Evolutionary conservation across 2,329 filamentous ascomycete genomes (phyloP), one percentile per base, ranked within the genome.

Genomic region (Penicillium nordicum): DNA sequence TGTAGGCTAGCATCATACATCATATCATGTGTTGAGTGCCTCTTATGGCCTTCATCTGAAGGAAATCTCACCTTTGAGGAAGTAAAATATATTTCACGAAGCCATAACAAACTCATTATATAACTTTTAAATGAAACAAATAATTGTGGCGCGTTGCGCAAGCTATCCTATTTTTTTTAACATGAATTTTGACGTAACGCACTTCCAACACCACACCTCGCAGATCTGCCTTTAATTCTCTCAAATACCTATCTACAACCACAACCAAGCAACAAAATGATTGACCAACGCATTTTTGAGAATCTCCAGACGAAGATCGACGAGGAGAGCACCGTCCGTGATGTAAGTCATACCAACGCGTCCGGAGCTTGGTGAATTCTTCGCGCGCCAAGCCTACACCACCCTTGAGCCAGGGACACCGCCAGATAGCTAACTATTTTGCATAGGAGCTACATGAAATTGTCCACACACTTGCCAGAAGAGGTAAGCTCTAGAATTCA

Each of bases 271-370:
- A 23, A 63, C 53, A 78, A 76, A 55, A 84, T 88, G 81, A 86
- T 94, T 68, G 88, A 95, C 72, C 88, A 90, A 58, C 82, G 84
- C 63, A 90, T 97, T 73, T 97, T 97, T 75, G 85, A 92, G 69
- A 84, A 88, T 66, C 86, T 99, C 59, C 93, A 97, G 76, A 79
- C 83, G 57, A 92, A 92, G 74, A 90, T 97, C 67, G 94, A 97
- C 66, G 88, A 95, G 74, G 94, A 97, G 72, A 82, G 85, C 9
- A 80, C 83, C 53, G 86, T 96, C 53, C 86, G 90, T 68, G 93
- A 97, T 71, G 84, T 86, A 70, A 69, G 70, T 62, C 23, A 10
- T 65, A 55, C 48, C 54, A 36, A 40, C 50, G 42, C n/a, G 44
- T 36, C 21, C 50, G 34, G 49, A 27, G 21, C 14, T 41, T 44